Percentiles rank a stretch among this genome's conserved stretches.
Conservation (phyloP, 768 basidiomycete species). For the Pleurotus platypus region DNA sequence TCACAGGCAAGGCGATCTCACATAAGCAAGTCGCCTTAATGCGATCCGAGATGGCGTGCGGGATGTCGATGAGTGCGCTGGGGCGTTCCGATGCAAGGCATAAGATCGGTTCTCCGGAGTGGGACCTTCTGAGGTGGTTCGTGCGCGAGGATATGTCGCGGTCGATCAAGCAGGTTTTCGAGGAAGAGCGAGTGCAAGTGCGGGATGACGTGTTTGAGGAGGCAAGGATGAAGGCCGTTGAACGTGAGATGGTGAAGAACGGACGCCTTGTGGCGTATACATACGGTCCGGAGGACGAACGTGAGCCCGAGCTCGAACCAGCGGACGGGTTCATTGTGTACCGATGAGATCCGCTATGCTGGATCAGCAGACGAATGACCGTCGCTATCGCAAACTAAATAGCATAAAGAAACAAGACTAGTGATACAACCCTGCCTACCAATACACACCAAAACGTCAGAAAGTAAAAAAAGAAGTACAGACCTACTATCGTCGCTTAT, state of each 20-base stretch:
- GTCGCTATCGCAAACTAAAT: too few relatives aligned
- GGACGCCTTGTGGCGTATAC: not conserved
- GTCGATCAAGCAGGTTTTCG: not conserved
- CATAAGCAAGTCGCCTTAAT: not conserved
- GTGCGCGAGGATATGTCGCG: not conserved
- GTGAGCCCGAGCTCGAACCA: too few relatives aligned
- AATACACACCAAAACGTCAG: too few relatives aligned
- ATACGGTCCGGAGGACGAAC: conserved; percentile 20
- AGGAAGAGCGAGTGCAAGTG: not conserved
- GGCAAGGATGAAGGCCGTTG: not conserved
- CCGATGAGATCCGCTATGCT: too few relatives aligned
- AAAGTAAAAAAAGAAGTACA: too few relatives aligned
- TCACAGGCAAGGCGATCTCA: not conserved
- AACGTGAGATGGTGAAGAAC: not conserved
- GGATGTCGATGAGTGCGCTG: not conserved
- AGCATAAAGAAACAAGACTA: too few relatives aligned
- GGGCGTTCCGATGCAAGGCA: too few relatives aligned
- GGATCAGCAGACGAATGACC: too few relatives aligned
- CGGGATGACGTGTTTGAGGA: not conserved
- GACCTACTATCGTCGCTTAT: too few relatives aligned
- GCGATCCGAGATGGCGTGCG: not conserved
- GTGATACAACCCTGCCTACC: too few relatives aligned
- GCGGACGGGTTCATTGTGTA: too few relatives aligned
- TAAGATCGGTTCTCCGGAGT: not conserved
- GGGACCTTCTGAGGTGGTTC: not conserved